Conservation (phyloP, 352 stramenopile genomes). For the Blastocystis sp. region DNA sequence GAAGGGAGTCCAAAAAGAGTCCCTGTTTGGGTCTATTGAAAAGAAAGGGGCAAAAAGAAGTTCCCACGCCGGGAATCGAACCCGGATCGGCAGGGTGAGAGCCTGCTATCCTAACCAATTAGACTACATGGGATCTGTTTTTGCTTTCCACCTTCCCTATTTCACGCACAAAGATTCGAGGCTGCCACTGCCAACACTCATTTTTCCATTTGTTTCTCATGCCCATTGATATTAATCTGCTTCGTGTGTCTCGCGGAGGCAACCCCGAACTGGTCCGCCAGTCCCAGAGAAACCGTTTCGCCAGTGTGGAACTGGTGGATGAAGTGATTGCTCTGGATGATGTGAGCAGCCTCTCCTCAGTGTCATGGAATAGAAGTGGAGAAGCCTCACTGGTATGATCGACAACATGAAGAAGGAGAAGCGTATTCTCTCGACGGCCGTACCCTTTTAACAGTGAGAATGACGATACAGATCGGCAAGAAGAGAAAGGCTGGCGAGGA, state of each 20-base stretch:
- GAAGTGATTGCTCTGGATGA: constrained; percentile 82
- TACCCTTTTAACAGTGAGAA: not conserved
- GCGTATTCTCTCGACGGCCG: not conserved
- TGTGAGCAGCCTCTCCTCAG: not conserved
- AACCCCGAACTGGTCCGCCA: constrained; percentile 80
- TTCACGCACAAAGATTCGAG: not conserved
- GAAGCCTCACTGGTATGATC: constrained; percentile 21
- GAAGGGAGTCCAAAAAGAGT: constrained; percentile 2
- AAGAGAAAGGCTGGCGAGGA: not conserved
- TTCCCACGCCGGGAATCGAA: not conserved
- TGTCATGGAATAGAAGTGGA: constrained; percentile 40
- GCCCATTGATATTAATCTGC: constrained; percentile 84
- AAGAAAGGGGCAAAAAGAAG: not conserved
- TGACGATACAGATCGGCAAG: not conserved
- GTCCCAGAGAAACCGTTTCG: constrained; percentile 80
- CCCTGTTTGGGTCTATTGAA: not conserved
- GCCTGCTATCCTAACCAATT: too few species aligned
- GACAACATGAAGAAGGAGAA: not conserved
- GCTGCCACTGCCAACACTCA: not conserved
- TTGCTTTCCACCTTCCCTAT: not conserved
- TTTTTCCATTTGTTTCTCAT: constrained; percentile 72
- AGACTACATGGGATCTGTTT: constrained; percentile 28
- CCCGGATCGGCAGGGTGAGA: too few species aligned
- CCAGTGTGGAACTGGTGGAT: constrained; percentile 81
- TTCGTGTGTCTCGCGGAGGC: constrained; percentile 80